Evolutionary conservation across 2,329 filamentous ascomycete species (phyloP).

Genomic region (Acrodontium crateriforme): DNA sequence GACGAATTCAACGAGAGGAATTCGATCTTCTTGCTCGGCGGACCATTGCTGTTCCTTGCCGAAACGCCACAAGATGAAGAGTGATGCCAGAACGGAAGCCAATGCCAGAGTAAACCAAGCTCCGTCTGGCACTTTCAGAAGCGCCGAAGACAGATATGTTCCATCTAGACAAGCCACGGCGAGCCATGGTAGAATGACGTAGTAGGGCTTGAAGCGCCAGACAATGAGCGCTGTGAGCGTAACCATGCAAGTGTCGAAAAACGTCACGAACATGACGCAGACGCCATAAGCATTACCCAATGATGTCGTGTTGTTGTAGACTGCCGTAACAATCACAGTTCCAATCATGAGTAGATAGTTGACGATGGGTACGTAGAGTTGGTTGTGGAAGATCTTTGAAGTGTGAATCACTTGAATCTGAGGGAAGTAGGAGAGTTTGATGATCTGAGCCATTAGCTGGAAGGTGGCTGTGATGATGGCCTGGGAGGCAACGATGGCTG

Average conservation of each 20-base stretch:
- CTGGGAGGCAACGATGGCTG: slow-evolving; percentile 60
- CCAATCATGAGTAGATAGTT: slow-evolving; percentile 70
- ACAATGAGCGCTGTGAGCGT: slow-evolving; percentile 57
- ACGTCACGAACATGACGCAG: slow-evolving; percentile 68
- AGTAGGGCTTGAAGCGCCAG: slow-evolving; percentile 48
- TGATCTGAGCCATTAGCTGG: slow-evolving; percentile 51
- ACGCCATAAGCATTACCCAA: slow-evolving; percentile 35
- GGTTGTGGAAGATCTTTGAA: slow-evolving; percentile 54
- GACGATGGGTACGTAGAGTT: slow-evolving; percentile 61
- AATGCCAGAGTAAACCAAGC: slow-evolving; percentile 66
- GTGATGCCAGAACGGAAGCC: slow-evolving; percentile 43
- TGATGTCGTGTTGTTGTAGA: slow-evolving; percentile 47
- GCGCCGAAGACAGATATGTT: slow-evolving; percentile 53
- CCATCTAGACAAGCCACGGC: slow-evolving; percentile 54
- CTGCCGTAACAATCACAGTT: slow-evolving; percentile 48
- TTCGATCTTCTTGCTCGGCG: slow-evolving; percentile 50
- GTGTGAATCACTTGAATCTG: slow-evolving; percentile 63
- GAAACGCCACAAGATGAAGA: slow-evolving; percentile 65
- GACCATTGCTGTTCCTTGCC: slow-evolving; percentile 67
- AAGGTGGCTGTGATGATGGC: slow-evolving; percentile 68
- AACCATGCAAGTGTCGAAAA: slow-evolving; percentile 64
- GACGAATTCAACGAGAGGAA: slow-evolving; percentile 36
- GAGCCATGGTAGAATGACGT: slow-evolving; percentile 50
- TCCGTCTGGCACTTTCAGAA: slow-evolving; percentile 60
- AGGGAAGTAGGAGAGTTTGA: slow-evolving; percentile 61